Evolutionary conservation across 2,329 filamentous ascomycete genomes (phyloP), one percentile per base, ranked within the genome.

Genomic region (Parasarocladium wereldwijsianum): DNA sequence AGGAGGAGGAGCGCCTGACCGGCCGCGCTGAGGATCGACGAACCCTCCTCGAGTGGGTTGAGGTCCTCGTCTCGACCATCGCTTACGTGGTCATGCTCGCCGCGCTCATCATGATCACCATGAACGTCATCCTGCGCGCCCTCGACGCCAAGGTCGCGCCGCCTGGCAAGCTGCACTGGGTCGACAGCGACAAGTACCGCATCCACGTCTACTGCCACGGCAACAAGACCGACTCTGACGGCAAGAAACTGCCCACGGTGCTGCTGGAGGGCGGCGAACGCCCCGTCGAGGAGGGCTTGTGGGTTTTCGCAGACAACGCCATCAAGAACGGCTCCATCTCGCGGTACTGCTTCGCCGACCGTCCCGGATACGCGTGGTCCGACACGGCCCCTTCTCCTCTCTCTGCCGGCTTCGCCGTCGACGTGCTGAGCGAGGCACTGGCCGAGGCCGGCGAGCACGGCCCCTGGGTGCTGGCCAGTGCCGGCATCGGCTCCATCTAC

Each of bases 311-410:
- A 8, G 72, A 85, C 35, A 64, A 74, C 32, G 75, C 80, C 1
- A 62, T 85, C 39, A 63, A 72, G 38, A 90, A 90, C 43, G 82
- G 83, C 22, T 81, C 78, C 26, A 90, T 98, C 42, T 61, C 64
- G 33, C 75, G 87, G 35, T 96, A 93, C 58, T 98, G 90, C 63
- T 94, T 93, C 53, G 86, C 83, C 49, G 90, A 98, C 49, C 78
- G 90, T 14, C 90, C 90, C 1, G 90, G 90, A 2, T 69, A 87
- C 33, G 87, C 70, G 6, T 93, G 84, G 64, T 74, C 69, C 26
- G 90, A 98, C 53, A 87, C 90, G 32, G 85, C 87, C 0, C 90
- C 90, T 2, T 94, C 86, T 5, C 90, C 90, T 0, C 76, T 93
- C 43, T 93, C 83, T 5, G 87, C 84, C 4, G 85, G 86, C 24